Evolutionary conservation across 1,284 basidiomycete species (phyloP).

Genomic region (Leucoagaricus sp.): DNA sequence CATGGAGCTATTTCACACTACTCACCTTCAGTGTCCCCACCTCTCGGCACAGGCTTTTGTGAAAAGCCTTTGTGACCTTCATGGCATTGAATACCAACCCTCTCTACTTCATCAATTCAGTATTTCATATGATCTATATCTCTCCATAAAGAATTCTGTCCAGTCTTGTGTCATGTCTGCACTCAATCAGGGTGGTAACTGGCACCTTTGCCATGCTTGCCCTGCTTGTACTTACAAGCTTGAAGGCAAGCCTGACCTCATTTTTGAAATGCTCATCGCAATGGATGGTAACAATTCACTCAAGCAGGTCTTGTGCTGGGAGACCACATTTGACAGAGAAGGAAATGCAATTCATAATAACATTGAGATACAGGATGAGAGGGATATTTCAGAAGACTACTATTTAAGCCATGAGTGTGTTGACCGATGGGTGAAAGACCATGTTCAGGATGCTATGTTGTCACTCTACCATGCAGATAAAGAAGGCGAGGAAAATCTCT

Average conservation of each 20-base stretch:
- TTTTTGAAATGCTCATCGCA: slow-evolving; percentile 4
- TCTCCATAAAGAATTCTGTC: too few species aligned
- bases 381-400: neutral
- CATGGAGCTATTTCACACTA: neutral
- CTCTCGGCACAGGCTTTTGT: slow-evolving; percentile 10
- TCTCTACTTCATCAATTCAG: neutral
- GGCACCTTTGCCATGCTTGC: slow-evolving; percentile 1
- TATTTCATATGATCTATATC: slow-evolving; percentile 1
- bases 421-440: neutral
- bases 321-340: neutral
- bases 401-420: neutral
- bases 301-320: neutral
- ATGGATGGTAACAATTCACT: slow-evolving; percentile 14
- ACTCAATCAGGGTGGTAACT: neutral
- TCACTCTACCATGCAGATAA: neutral
- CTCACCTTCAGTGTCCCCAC: slow-evolving; percentile 8
- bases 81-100: neutral
- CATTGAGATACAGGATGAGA: neutral
- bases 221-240: slow-evolving; percentile 9
- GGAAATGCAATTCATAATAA: too few species aligned
- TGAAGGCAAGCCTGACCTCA: neutral
- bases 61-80: slow-evolving; percentile 1
- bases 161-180: too few species aligned
- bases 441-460: neutral
- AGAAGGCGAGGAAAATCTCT: neutral